Conservation (phyloP, 1,284 basidiomycete genomes). For the Coniferiporia sulphurascens region DNA sequence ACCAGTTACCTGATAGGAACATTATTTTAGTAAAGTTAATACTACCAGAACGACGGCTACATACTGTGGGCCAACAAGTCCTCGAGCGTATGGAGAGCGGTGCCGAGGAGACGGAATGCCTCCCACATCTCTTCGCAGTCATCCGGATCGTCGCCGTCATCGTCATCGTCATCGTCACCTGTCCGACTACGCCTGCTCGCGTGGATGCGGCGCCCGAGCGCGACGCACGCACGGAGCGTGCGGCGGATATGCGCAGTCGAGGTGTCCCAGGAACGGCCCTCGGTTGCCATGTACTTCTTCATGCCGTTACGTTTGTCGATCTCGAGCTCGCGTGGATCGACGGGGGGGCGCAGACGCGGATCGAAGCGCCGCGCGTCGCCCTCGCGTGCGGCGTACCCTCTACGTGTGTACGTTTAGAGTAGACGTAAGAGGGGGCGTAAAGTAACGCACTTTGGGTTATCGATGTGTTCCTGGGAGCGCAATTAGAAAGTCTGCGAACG, state of each 20-base stretch:
- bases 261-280: constrained; percentile 45
- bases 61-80: constrained; percentile 47
- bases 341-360: constrained; percentile 43
- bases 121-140: constrained; percentile 15
- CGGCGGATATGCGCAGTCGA: constrained; percentile 45
- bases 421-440: neutral
- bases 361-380: constrained; percentile 36
- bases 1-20: constrained; percentile 30
- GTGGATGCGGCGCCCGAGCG: constrained; percentile 19
- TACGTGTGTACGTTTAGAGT: neutral
- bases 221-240: constrained; percentile 37
- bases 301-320: constrained; percentile 52
- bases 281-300: constrained; percentile 46
- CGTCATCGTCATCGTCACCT: neutral
- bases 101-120: constrained; percentile 32
- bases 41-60: no score
- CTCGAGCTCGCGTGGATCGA: constrained; percentile 46
- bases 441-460: constrained; percentile 28
- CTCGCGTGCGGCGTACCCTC: constrained; percentile 44
- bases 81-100: constrained; percentile 39
- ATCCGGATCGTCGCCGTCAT: constrained; percentile 1
- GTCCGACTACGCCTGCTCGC: neutral
- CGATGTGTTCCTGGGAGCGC: constrained; percentile 38
- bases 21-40: no score
- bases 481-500: neutral